phyloP scores from a whole-genome alignment of 1,284 basidiomycete genomes.

The Gomphus sp. region DNA sequence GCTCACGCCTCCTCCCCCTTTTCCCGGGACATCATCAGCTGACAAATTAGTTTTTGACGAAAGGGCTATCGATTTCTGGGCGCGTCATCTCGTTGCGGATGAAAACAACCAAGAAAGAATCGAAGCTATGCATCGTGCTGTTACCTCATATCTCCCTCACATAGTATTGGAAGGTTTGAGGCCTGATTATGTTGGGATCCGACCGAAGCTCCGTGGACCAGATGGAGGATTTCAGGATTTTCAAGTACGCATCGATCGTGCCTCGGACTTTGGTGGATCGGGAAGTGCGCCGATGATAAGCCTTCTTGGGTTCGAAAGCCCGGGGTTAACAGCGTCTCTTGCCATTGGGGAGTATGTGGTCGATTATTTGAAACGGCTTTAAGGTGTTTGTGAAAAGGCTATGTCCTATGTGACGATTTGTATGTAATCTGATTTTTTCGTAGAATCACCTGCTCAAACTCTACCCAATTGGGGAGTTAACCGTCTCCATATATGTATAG shows the following conservation, averaged over 20 bases:
- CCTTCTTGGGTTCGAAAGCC: constrained; percentile 71
- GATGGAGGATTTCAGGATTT: constrained; percentile 83
- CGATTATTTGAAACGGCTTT: constrained; percentile 38
- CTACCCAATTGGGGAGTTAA: too few relatives aligned
- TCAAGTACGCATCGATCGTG: constrained; percentile 48
- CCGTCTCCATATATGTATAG: too few relatives aligned
- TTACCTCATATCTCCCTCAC: constrained; percentile 67
- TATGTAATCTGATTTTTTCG: too few relatives aligned
- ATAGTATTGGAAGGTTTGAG: constrained; percentile 57
- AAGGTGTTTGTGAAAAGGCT: too few relatives aligned
- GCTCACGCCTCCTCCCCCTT: constrained; percentile 44
- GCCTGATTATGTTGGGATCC: constrained; percentile 87
- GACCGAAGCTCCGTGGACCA: constrained; percentile 81
- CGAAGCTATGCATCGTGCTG: constrained; percentile 56
- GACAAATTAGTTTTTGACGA: constrained; percentile 27
- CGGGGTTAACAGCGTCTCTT: constrained; percentile 65
- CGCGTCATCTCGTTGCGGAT: constrained; percentile 54
- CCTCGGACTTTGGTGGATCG: constrained; percentile 19
- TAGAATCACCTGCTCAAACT: too few relatives aligned
- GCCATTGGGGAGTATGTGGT: constrained; percentile 68
- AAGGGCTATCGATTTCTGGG: constrained; percentile 68
- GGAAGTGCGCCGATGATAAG: constrained; percentile 52
- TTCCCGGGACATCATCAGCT: constrained; percentile 10
- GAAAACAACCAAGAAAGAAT: constrained; percentile 39
- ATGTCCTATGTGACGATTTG: too few relatives aligned